phyloP scores from a whole-genome alignment of 768 basidiomycete species.

The Tephrocybe sp. region DNA sequence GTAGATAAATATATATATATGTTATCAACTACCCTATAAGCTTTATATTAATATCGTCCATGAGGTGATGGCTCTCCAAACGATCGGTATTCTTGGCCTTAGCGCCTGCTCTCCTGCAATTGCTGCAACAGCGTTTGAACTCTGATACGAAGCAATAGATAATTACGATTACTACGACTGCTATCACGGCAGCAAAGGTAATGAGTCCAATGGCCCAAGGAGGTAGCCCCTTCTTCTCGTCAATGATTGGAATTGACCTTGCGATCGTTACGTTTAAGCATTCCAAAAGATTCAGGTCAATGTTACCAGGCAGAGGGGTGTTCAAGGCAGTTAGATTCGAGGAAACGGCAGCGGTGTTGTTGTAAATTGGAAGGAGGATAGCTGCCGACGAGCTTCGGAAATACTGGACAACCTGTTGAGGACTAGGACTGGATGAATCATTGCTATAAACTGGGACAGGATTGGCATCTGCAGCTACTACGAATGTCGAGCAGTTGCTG shows the following conservation, averaged over 20 bases:
- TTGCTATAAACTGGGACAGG: background rate
- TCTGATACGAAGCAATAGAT: too few species aligned
- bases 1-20: too few species aligned
- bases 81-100: too few species aligned
- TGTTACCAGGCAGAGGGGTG: slow-evolving; percentile 47
- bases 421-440: slow-evolving; percentile 8
- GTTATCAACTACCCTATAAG: too few species aligned
- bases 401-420: slow-evolving; percentile 62
- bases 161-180: too few species aligned
- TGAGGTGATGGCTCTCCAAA: too few species aligned
- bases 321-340: slow-evolving; percentile 38
- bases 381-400: slow-evolving; percentile 63
- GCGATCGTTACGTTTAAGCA: slow-evolving; percentile 68
- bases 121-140: too few species aligned
- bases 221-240: too few species aligned
- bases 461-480: background rate
- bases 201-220: too few species aligned
- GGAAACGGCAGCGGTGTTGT: slow-evolving; percentile 49
- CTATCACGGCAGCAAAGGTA: too few species aligned
- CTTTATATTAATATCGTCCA: too few species aligned
- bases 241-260: slow-evolving; percentile 50
- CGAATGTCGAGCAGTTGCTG: background rate
- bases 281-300: slow-evolving; percentile 45
- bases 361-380: slow-evolving; percentile 61
- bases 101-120: too few species aligned